Evolutionary conservation across 306 rosid species (phyloP), one percentile per base, ranked within the genome.

Genomic region (Vigna trinervia): DNA sequence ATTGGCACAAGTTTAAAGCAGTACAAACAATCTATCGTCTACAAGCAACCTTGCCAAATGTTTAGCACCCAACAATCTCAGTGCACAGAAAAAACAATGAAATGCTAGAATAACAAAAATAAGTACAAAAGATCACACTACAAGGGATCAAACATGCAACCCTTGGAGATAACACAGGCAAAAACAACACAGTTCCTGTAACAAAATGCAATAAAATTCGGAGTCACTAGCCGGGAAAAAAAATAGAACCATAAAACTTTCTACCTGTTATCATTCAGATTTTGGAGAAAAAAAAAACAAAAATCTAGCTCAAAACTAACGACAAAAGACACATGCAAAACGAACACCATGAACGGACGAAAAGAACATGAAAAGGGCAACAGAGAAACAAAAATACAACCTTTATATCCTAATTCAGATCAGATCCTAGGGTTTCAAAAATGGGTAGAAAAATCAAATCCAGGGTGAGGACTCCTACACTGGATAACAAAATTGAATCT

Each of bases 151-250:
- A 73, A 60, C 51, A 57, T 23, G 67, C 83, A 64, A 71, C 51
- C 69, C 78, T 80, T 19, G 48, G 64, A 71, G 67, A 34, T 50
- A 57, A 73, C 75, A 52, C 70, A 5, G 26, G 52, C 39, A 54
- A 34, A 41, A 30, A 77, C 69, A 28, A 78, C 57, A 79, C 71
- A 36, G 34, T 75, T 73, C 84, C 91, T 87, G 93, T 46, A 77
- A 80, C 87, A 79, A 80, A 85, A 87, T 79, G 85, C 86, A 87
- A 83, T 43, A n/a, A n/a, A 69, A 72, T 52, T 65, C 56, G 3
- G 70, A 58, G 67, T 81, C 53, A 88, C 32, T 26, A 69, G 2
- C 17, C 43, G 5, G 43, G 7, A 41, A 19, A 50, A 68, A 52
- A 22, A 67, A 68, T 59, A 15, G 45, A 41, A 54, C 41, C 67